Conservation (phyloP, 2,329 filamentous ascomycete species). For the Zymoseptoria ardabiliae region DNA sequence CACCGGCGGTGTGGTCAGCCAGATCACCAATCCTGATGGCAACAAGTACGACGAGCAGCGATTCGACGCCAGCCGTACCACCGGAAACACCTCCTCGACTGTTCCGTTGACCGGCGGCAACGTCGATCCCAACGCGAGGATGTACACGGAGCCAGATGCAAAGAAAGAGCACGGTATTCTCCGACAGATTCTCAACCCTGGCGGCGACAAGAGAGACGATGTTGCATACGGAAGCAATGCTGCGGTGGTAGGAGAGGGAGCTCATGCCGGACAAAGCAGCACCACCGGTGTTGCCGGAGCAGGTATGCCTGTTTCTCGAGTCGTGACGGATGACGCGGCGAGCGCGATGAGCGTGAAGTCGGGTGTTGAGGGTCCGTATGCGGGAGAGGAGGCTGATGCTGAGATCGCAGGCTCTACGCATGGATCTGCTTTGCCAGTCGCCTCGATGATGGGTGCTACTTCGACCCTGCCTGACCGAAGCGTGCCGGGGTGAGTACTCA, state of each 20-base stretch:
- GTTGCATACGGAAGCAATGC: slow-evolving; percentile 16
- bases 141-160: slow-evolving; percentile 6
- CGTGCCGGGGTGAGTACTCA: background rate
- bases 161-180: slow-evolving; percentile 15
- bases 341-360: slow-evolving; percentile 4
- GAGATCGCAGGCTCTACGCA: background rate
- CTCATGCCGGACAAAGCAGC: background rate
- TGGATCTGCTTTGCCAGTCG: background rate
- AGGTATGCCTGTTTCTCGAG: slow-evolving; percentile 2
- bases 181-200: slow-evolving; percentile 20
- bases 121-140: slow-evolving; percentile 5
- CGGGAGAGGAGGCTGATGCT: slow-evolving; percentile 1
- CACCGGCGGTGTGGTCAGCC: slow-evolving; percentile 2
- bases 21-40: slow-evolving; percentile 15
- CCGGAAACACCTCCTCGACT: background rate
- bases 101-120: background rate
- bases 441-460: background rate
- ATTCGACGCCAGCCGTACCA: slow-evolving; percentile 10
- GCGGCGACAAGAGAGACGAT: slow-evolving; percentile 20
- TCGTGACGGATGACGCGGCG: background rate
- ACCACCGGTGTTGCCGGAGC: slow-evolving; percentile 1
- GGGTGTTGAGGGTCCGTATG: slow-evolving; percentile 4
- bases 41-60: slow-evolving; percentile 18
- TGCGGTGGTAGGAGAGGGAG: slow-evolving; percentile 2
- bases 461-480: background rate